Evolutionary conservation across 192 early-diverging fungal species (phyloP).

Genomic region (Irineochytrium annulatum): DNA sequence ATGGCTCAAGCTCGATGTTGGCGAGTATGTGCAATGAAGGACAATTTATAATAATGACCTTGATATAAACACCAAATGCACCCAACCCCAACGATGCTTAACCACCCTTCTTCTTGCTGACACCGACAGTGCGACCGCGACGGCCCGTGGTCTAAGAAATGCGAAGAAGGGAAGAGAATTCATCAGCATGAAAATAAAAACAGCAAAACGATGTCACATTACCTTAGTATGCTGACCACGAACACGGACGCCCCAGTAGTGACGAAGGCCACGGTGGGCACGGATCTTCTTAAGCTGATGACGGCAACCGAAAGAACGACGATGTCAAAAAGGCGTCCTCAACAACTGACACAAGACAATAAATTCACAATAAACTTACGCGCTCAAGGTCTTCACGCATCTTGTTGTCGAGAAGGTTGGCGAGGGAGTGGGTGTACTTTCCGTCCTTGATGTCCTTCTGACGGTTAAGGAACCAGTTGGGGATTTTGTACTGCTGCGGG

Average conservation of each 20-base stretch:
- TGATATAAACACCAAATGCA: no score
- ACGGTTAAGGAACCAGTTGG: constrained; percentile 99
- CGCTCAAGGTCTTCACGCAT: constrained; percentile 98
- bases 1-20: no score
- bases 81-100: no score
- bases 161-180: no score
- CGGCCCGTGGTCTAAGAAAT: constrained; percentile 98
- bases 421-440: constrained; percentile 91
- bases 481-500: constrained; percentile 99
- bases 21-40: no score
- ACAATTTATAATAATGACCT: no score
- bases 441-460: constrained; percentile 97
- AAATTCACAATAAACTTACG: constrained; percentile 35
- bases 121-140: constrained; percentile 93
- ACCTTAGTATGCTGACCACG: constrained; percentile 99
- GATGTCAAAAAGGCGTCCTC: constrained; percentile 10
- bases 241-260: constrained; percentile 97
- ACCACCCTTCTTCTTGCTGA: constrained; percentile 90
- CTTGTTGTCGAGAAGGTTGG: constrained; percentile 93
- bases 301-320: background rate
- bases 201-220: no score
- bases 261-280: constrained; percentile 97
- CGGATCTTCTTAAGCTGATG: constrained; percentile 94
- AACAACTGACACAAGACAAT: background rate
- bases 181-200: no score